Evolutionary conservation across 2,329 filamentous ascomycete species (phyloP).

Genomic region (Pestalotiopsis sp.): DNA sequence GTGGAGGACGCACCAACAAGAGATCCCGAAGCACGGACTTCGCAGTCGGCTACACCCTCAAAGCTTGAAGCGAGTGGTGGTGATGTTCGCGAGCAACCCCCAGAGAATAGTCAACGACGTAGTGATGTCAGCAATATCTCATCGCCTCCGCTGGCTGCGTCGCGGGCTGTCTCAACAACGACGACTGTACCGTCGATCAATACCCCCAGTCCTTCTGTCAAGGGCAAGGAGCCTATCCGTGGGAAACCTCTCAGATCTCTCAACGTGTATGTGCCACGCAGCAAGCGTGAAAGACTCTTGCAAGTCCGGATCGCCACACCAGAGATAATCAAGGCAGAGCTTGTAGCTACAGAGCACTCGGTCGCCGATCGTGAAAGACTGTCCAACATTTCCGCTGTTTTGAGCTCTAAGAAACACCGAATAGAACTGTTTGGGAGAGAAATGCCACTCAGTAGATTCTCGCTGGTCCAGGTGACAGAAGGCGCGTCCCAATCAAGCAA

Average conservation of each 20-base stretch:
- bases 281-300: neutral
- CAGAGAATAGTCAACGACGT: neutral
- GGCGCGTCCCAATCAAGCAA: neutral
- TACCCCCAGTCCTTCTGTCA: neutral
- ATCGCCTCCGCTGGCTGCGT: neutral
- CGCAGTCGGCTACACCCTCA: no score
- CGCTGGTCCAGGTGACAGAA: neutral
- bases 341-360: neutral
- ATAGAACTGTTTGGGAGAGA: neutral
- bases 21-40: no score
- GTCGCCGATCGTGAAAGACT: neutral
- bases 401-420: neutral
- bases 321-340: neutral
- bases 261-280: neutral
- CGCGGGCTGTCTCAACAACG: neutral
- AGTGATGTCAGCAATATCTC: neutral
- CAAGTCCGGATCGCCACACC: neutral
- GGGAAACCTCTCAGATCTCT: neutral
- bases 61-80: no score
- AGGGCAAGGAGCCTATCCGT: neutral
- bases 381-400: neutral
- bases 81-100: no score
- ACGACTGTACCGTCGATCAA: neutral
- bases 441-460: neutral
- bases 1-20: no score